Evolutionary conservation across 1,284 basidiomycete genomes (phyloP), one percentile per base, ranked within the genome.

Genomic region (Marasmius fiardii): DNA sequence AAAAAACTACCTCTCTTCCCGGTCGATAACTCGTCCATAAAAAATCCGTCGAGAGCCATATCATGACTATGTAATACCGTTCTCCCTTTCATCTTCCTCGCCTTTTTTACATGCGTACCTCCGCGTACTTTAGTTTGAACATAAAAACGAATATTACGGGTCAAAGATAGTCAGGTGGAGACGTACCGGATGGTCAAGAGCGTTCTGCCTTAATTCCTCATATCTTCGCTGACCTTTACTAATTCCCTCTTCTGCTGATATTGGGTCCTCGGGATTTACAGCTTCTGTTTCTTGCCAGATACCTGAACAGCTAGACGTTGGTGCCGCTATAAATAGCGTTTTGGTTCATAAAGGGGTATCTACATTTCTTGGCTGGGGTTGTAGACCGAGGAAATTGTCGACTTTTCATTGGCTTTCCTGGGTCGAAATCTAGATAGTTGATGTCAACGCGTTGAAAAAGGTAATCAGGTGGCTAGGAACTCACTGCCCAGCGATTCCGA

Each of bases 321-420:
- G 63, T 91, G 90, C 12, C 88, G 81, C 64, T 97, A 91, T 0
- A 85, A 86, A 0, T n/a, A 95, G 95, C 0, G 94, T 96, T 75
- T 97, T 95, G 0, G 94, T 97, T 95, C 94, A 97, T 2, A 94
- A 76, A 1, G 85, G 85, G 54, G 72, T 80, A 56, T 86, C 85
- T 0, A 71, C 62, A 31, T 71, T n/a, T 74, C 14, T 71, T 70
- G 59, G 76, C 64, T 1, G 80, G 72, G 1, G 77, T 77, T 8
- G 81, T 76, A 0, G 81, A 79, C 45, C 83, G 82, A n/a, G 89
- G 85, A 68, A 93, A 93, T 66, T 90, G 86, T 21, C 90, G 82
- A 4, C 83, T 72, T 69, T 88, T 88, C 37, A 61, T 73, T 16
- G 86, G 67, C 61, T 86, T 86, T 2, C 86, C 83, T 1, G 90